Evolutionary conservation across 129 eudicot species (phyloP), one percentile per base, ranked within the genome.

Genomic region (Cynara cardunculus): DNA sequence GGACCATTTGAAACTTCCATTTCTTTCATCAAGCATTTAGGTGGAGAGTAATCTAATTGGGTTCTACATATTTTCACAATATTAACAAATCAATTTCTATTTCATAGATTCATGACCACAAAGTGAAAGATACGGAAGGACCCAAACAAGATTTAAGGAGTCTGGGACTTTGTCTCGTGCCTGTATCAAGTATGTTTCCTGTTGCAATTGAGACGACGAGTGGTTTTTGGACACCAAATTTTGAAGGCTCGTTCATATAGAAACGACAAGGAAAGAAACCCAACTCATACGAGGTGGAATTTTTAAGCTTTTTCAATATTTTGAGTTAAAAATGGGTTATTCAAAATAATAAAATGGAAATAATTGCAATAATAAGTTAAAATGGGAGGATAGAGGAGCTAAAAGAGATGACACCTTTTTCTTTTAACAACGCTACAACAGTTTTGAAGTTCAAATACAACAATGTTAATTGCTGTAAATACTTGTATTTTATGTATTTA

Each of bases 151-250:
- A 90, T 83, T 75, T 94, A 59, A 91, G 82, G 83, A 88, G 91
- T 71, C 85, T 85, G 56, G 97, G 98, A 65, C 96, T 94, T 66
- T 94, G 97, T 84, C 83, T 94, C 0, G 96, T 94, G 78, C 98
- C 98, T 9, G 87, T 94, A 35, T 87, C 98, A 18, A 89, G 93
- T 81, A 94, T 89, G 2, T 89, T 91, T 34, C 90, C 98, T 7
- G 84, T 91, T 10, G 87, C 93, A 30, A 59, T 91, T 2, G 93
- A 91, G 87, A 86, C 87, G 26, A 76, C 88, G 3, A 74, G 83
- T 13, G 92, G 87, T 85, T 94, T 91, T 64, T 91, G 97, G 97
- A 82, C 93, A 70, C 93, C 98, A 72, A 84, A 87, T 64, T 87
- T 83, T 46, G 90, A 91, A 56, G 93, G 88, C 59, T 75, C 80